phyloP scores from a whole-genome alignment of 2,329 filamentous ascomycete genomes.

The Hymenoscyphus albidus region DNA sequence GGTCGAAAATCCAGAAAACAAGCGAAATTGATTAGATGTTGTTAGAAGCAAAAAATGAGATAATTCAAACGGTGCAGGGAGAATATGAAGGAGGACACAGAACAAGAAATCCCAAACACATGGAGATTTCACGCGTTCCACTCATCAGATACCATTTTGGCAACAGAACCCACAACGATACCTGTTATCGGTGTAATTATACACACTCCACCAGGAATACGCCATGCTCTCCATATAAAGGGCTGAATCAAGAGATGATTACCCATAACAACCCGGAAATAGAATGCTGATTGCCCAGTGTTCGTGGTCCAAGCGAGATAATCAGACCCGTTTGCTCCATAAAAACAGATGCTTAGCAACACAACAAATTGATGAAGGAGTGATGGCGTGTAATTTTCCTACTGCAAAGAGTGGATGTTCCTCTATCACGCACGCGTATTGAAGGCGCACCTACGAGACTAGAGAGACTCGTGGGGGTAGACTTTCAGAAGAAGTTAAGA shows the following conservation, averaged over 20 bases:
- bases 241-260: not conserved
- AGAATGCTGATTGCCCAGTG: not conserved
- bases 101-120: not conserved
- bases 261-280: not conserved
- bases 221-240: not conserved
- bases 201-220: not conserved
- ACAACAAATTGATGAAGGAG: not conserved
- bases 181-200: not conserved
- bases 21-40: not conserved
- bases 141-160: slow-evolving; percentile 3
- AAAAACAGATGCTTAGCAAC: not conserved
- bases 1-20: not conserved
- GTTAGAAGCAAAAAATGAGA: slow-evolving; percentile 3
- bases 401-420: not conserved
- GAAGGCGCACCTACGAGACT: not conserved
- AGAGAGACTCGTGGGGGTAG: not conserved
- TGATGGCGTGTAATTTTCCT: not conserved
- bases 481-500: not conserved
- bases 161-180: not conserved
- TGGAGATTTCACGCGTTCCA: not conserved
- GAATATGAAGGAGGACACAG: not conserved
- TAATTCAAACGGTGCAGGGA: not conserved
- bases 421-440: not conserved
- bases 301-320: not conserved
- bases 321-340: not conserved